These are phyloP conservation scores for Sarcocystis neurona DNA, from an alignment of 169 alveolate genomes.

Conservation along the genomic window DNA sequence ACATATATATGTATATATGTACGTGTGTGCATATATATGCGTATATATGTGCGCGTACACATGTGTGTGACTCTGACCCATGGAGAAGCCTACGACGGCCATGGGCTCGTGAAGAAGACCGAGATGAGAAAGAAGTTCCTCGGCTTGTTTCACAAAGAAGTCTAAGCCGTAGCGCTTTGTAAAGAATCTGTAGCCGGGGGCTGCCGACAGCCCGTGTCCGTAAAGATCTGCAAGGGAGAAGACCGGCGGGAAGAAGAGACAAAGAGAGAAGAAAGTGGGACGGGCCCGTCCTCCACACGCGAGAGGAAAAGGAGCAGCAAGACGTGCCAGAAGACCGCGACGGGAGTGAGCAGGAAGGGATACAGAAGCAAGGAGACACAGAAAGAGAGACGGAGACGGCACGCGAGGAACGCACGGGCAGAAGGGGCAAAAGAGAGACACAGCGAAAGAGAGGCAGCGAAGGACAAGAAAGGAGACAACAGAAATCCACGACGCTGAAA, in stretches of 20 bases:
- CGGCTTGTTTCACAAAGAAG: slow-evolving; percentile 23
- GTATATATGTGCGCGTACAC: too few species aligned
- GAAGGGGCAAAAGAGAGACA: background rate
- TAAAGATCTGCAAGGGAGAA: background rate
- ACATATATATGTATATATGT: too few species aligned
- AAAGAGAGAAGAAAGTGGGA: background rate
- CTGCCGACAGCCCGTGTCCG: slow-evolving; percentile 40
- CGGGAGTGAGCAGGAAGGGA: too few species aligned
- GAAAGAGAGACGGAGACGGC: background rate
- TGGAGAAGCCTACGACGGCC: slow-evolving; percentile 28
- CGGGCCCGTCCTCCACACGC: background rate
- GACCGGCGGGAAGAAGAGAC: background rate
- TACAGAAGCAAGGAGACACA: background rate
- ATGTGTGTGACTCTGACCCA: slow-evolving; percentile 19
- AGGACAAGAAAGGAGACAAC: background rate
- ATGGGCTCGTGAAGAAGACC: slow-evolving; percentile 4
- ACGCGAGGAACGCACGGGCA: background rate
- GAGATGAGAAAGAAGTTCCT: slow-evolving; percentile 12
- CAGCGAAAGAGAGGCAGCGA: background rate
- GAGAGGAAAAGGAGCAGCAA: background rate
- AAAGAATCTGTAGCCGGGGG: slow-evolving; percentile 5
- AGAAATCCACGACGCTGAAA: too few species aligned
- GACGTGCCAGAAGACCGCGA: too few species aligned
- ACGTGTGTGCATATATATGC: too few species aligned
- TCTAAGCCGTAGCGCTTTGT: slow-evolving; percentile 1